Evolutionary conservation across 345 rosid genomes (phyloP).

Genomic region (Arabis hirsuta): DNA sequence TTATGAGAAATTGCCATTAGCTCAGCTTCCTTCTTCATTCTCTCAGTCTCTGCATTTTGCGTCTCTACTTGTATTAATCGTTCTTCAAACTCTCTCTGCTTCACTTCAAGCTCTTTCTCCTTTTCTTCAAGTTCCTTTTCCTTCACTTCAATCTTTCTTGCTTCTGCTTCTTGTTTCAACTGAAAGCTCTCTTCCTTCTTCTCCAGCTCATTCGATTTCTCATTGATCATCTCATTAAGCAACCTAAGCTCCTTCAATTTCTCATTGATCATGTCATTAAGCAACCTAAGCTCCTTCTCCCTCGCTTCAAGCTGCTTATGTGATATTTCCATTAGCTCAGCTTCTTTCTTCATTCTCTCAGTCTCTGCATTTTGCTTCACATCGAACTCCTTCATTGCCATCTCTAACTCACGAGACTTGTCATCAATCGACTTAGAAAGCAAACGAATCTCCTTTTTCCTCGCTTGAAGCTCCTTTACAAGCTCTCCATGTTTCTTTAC

Average conservation of each 20-base stretch:
- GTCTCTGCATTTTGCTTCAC: not conserved
- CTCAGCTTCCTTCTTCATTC: not conserved
- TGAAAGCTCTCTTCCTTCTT: conserved; percentile 14
- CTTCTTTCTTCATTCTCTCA: not conserved
- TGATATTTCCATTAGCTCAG: not conserved
- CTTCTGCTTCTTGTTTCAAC: conserved; percentile 1
- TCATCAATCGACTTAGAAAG: conserved; percentile 5
- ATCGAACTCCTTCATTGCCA: not conserved
- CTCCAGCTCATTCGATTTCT: conserved; percentile 8
- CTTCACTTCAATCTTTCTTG: conserved; percentile 5
- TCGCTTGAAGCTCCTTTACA: conserved; percentile 1
- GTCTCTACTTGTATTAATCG: not conserved
- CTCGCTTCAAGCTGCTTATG: conserved; percentile 19
- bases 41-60: not conserved
- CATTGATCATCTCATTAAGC: not conserved
- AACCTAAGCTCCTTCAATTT: not conserved
- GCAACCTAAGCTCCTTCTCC: conserved; percentile 13
- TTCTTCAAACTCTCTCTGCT: not conserved
- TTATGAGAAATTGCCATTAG: not conserved
- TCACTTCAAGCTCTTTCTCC: not conserved
- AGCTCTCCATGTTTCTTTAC: conserved; percentile 10
- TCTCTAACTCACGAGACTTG: not conserved
- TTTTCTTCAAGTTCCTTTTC: conserved; percentile 7
- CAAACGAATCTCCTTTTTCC: conserved; percentile 5
- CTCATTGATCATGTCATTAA: not conserved